These are phyloP conservation scores for Phyllosticta citriasiana DNA, from an alignment of 2,329 filamentous ascomycete species.

Conservation along the genomic window DNA sequence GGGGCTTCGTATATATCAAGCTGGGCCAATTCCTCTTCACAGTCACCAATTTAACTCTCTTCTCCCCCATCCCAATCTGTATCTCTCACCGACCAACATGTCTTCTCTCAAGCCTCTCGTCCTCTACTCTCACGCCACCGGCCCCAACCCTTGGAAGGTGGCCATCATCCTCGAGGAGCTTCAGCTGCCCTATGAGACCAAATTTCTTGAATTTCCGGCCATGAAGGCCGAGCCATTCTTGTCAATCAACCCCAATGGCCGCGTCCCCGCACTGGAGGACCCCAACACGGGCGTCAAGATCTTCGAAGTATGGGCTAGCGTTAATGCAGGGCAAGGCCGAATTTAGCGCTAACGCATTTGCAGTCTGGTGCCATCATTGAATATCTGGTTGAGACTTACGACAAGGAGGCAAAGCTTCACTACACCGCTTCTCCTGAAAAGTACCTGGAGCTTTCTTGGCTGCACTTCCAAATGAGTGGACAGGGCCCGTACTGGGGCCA, in stretches of 20 bases:
- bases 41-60: neutral
- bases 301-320: slow-evolving; percentile 19
- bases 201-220: slow-evolving; percentile 27
- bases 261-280: slow-evolving; percentile 34
- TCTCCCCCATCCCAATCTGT: neutral
- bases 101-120: slow-evolving; percentile 8
- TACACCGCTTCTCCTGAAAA: slow-evolving; percentile 25
- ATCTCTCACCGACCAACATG: neutral
- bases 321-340: neutral
- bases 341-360: neutral
- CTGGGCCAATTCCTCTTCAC: neutral
- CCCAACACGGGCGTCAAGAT: slow-evolving; percentile 34
- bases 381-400: slow-evolving; percentile 37
- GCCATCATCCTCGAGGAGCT: slow-evolving; percentile 38
- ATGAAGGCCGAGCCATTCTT: slow-evolving; percentile 30
- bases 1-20: neutral
- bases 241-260: slow-evolving; percentile 31
- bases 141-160: slow-evolving; percentile 35
- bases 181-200: slow-evolving; percentile 29
- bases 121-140: slow-evolving; percentile 9
- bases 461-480: slow-evolving; percentile 36
- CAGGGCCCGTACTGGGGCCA: slow-evolving; percentile 39
- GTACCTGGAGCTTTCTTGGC: slow-evolving; percentile 32
- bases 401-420: slow-evolving; percentile 29
- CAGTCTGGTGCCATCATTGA: slow-evolving; percentile 34